Conservation (phyloP, 2,329 filamentous ascomycete genomes). For the Colletotrichum tamarilloi region DNA sequence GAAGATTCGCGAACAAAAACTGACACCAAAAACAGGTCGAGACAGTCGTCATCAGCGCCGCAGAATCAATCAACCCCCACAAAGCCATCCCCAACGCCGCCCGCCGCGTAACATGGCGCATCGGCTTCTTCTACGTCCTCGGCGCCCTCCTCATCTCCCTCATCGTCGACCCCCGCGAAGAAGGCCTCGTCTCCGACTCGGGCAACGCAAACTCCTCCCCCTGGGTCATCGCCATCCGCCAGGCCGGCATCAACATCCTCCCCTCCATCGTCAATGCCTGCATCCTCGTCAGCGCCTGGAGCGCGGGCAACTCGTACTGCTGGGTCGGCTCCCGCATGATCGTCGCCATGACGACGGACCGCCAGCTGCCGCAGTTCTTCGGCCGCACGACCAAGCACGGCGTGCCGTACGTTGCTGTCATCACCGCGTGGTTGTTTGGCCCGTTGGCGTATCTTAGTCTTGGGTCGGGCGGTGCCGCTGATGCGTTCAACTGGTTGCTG, state of each 20-base stretch:
- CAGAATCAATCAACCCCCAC: conserved; percentile 54
- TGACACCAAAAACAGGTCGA: conserved; percentile 47
- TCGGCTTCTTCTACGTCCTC: conserved; percentile 57
- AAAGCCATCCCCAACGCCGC: conserved; percentile 56
- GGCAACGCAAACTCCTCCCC: conserved; percentile 52
- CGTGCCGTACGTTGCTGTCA: conserved; percentile 56
- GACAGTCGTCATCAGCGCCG: conserved; percentile 54
- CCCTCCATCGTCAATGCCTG: conserved; percentile 61
- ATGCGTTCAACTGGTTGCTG: conserved; percentile 60
- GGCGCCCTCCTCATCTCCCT: conserved; percentile 57
- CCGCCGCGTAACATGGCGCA: conserved; percentile 57
- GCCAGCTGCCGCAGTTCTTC: conserved; percentile 48
- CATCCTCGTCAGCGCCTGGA: conserved; percentile 58
- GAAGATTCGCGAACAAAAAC: neutral
- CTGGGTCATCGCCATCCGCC: conserved; percentile 56
- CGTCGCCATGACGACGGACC: conserved; percentile 45
- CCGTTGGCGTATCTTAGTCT: conserved; percentile 55
- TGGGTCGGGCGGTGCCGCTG: conserved; percentile 56
- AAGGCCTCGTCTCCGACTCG: conserved; percentile 51
- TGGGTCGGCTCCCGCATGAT: conserved; percentile 57
- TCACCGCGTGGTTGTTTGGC: conserved; percentile 49
- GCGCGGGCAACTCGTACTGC: conserved; percentile 54
- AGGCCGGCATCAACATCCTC: conserved; percentile 50
- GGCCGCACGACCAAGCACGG: conserved; percentile 50
- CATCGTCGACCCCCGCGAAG: conserved; percentile 52